Evolutionary conservation across 1,284 basidiomycete genomes (phyloP), one percentile per base, ranked within the genome.

Genomic region (Cerrena zonata): DNA sequence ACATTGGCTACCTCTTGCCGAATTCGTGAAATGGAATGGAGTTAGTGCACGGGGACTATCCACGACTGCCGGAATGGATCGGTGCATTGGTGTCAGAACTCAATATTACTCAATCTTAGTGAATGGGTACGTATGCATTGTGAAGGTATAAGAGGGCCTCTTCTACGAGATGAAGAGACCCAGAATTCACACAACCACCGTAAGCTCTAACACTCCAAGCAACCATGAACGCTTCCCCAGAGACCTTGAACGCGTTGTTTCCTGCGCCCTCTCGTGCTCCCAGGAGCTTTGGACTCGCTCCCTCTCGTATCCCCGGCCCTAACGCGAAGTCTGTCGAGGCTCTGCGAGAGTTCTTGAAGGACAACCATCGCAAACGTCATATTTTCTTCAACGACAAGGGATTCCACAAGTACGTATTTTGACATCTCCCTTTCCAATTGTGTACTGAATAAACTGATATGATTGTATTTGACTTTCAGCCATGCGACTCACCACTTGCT

Each of bases 291-390:
- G 41, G 37, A 2, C 37, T 55, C 23, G 48, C 44, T 18, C 63
- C 62, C 4, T 37, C 45, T 2, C 56, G 76, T 68, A 71, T 70
- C 51, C 74, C 80, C 19, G 82, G 81, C 2, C 66, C 73, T 18
- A 74, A 72, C 3, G 62, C 69, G 7, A 67, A 72, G n/a, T 78
- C 81, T 0, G 74, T 75, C 18, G 58, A 65, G 18, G 64, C 69
- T 1, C 65, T 82, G 2, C 65, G 69, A 19, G 66, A 69, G 41
- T 65, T 74, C 0, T 68, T 86, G 47, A 74, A 75, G 39, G 75
- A 81, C 47, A 82, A 86, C 56, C 77, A 82, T 52, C 67, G 73
- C 43, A 71, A 71, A 18, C 76, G 76, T 70, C 81, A 86, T 57
- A 71, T 76, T 23, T 85, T 80, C 61, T 82, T 83, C 66, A 82